These are phyloP conservation scores for Lineolata rhizophorae DNA, from an alignment of 495 filamentous ascomycete species.

Conservation along the genomic window DNA sequence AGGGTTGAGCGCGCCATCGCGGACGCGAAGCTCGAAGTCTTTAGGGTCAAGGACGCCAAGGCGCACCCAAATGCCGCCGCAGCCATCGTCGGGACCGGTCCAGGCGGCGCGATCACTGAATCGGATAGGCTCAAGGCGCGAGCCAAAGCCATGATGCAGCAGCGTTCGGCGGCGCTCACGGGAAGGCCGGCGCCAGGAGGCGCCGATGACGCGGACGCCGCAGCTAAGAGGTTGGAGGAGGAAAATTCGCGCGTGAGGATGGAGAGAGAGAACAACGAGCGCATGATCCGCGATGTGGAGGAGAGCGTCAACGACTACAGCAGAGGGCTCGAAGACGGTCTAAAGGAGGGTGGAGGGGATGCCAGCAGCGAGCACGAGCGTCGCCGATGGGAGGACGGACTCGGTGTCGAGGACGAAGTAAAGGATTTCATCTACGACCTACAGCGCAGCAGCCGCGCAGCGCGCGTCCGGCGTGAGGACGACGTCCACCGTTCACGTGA, in stretches of 20 bases:
- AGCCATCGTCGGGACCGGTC: constrained; percentile 81
- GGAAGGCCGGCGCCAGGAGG: constrained; percentile 48
- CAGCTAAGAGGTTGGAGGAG: constrained; percentile 58
- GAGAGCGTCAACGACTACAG: constrained; percentile 87
- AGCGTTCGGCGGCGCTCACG: constrained; percentile 76
- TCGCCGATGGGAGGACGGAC: constrained; percentile 85
- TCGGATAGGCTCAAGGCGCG: constrained; percentile 85
- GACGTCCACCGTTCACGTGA: constrained; percentile 18
- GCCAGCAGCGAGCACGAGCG: constrained; percentile 64
- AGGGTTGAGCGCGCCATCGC: constrained; percentile 81
- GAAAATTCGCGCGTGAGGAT: constrained; percentile 60
- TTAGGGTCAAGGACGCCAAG: constrained; percentile 83
- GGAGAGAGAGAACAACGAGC: constrained; percentile 82
- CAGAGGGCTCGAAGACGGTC: constrained; percentile 57
- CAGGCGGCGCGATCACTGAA: constrained; percentile 79
- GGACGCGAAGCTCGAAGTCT: constrained; percentile 81
- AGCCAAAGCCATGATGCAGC: constrained; percentile 96
- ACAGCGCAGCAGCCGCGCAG: constrained; percentile 58
- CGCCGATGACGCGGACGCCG: constrained; percentile 45
- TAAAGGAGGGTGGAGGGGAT: constrained; percentile 60
- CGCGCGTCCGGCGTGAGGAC: constrained; percentile 56
- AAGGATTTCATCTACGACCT: constrained; percentile 95
- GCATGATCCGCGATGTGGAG: constrained; percentile 91
- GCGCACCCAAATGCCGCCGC: constrained; percentile 64
- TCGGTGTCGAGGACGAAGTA: constrained; percentile 91